phyloP scores from a whole-genome alignment of 1,284 basidiomycete genomes.

The Irpex rosettiformis region DNA sequence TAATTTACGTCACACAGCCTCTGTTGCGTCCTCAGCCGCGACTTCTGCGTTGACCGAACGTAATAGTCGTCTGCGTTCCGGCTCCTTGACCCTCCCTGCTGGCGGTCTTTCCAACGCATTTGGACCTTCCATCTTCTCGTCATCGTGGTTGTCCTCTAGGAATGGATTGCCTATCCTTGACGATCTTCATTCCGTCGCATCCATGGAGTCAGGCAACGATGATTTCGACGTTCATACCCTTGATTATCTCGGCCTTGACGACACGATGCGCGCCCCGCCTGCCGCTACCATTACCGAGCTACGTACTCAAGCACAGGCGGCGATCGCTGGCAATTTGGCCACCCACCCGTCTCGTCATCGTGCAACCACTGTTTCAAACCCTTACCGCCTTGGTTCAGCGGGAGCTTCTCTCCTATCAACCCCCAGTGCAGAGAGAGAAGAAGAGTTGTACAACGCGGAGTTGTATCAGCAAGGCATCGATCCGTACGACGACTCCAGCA shows the following conservation, averaged over 20 bases:
- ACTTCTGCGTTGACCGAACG: conserved; percentile 59
- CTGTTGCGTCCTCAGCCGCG: conserved; percentile 59
- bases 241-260: conserved; percentile 92
- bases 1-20: conserved; percentile 72
- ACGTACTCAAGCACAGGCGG: conserved; percentile 83
- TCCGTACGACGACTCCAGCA: conserved; percentile 51
- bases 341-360: conserved; percentile 75
- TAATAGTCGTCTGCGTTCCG: conserved; percentile 83
- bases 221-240: conserved; percentile 92
- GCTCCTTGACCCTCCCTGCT: conserved; percentile 70
- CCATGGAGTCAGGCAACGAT: conserved; percentile 74
- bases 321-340: conserved; percentile 76
- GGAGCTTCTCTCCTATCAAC: conserved; percentile 55
- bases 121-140: conserved; percentile 82
- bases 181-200: conserved; percentile 75
- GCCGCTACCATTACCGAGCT: conserved; percentile 84
- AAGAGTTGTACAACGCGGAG: conserved; percentile 64
- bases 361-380: conserved; percentile 88
- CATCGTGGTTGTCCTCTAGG: conserved; percentile 76
- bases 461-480: conserved; percentile 42
- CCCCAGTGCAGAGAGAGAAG: conserved; percentile 62
- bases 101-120: conserved; percentile 84
- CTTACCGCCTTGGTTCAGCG: conserved; percentile 63
- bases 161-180: conserved; percentile 68
- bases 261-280: conserved; percentile 59